Evolutionary conservation across 73 alveolate genomes (phyloP), one percentile per base, ranked within the genome.

Genomic region (Loxodes magnus): DNA sequence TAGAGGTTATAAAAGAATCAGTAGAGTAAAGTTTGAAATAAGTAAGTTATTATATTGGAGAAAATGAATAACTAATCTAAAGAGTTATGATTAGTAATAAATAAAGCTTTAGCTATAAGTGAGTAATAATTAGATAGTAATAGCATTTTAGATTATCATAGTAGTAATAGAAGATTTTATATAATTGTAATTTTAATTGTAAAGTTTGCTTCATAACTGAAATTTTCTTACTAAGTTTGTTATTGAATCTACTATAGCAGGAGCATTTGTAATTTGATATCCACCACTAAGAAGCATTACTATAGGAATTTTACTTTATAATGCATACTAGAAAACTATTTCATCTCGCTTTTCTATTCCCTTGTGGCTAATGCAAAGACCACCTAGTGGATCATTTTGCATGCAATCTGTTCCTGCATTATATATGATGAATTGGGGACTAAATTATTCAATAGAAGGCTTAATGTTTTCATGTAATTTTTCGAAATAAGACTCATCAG

Each of bases 331-430:
- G 51, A 84, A 73, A 23, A 84, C 71, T 4, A 67, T 10, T 21
- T 60, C 82, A 58, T 84, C 96, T 62, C 96, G 72, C 23, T 56
- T 9, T 21, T 57, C 34, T 17, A 84, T 65, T 12, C 90, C 88
- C 3, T 55, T 51, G 1, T 51, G 63, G 7, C 77, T 37, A 2
- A 84, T 35, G 4, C 53, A 37, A 31, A 82, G 73, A 15, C 61
- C 29, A 4, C 88, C 82, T 14, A 84, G 55, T 2, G 91, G 93
- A 56, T 84, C 93, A 19, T 81, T 82, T 16, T 23, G 61, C 87
- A 84, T 62, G 48, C 82, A 50, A 55, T 84, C 96, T 27, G 93
- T 79, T 25, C 96, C 96, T 9, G 96, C 96, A 68, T 84, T 84
- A 50, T 84, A 84, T 2, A 84, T 22, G 2, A 84, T 61, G 30